These are phyloP conservation scores for Porphyra umbilicalis DNA, from an alignment of 31 red algal species.

Conservation along the genomic window DNA sequence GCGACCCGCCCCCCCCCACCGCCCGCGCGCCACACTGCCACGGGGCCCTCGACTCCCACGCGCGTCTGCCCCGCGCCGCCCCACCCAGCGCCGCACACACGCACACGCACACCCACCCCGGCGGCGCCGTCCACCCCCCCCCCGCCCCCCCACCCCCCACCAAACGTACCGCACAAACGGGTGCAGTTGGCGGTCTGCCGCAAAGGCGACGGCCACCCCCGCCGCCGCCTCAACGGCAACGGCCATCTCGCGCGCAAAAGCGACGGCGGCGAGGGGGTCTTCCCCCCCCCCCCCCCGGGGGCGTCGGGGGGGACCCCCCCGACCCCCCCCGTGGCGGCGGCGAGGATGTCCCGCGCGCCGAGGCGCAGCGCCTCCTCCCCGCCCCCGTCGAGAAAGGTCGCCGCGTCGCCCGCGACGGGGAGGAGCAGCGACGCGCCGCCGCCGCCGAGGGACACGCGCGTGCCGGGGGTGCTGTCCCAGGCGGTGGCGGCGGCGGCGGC, in stretches of 20 bases:
- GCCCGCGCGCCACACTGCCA: no score
- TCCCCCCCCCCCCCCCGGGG: neutral
- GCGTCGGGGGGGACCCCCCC: neutral
- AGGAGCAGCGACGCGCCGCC: neutral
- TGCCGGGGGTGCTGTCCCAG: neutral
- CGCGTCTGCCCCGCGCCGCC: no score
- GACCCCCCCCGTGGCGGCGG: neutral
- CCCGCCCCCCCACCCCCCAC: neutral
- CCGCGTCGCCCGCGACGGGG: neutral
- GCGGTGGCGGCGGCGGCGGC: neutral
- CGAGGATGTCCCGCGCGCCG: neutral
- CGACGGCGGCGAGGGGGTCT: neutral
- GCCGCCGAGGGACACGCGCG: neutral
- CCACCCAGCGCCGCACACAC: neutral
- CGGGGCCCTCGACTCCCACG: no score
- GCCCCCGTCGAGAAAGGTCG: neutral
- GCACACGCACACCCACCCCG: neutral
- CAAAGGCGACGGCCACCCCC: neutral
- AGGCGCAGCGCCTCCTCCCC: neutral
- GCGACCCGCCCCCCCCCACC: neutral
- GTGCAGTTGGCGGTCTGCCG: neutral
- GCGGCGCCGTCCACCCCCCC: neutral
- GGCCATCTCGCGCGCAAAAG: neutral
- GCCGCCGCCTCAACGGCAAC: neutral
- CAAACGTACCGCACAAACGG: conserved; percentile 1